phyloP scores from a whole-genome alignment of 2,329 filamentous ascomycete genomes.

The Huntiella omanensis region DNA sequence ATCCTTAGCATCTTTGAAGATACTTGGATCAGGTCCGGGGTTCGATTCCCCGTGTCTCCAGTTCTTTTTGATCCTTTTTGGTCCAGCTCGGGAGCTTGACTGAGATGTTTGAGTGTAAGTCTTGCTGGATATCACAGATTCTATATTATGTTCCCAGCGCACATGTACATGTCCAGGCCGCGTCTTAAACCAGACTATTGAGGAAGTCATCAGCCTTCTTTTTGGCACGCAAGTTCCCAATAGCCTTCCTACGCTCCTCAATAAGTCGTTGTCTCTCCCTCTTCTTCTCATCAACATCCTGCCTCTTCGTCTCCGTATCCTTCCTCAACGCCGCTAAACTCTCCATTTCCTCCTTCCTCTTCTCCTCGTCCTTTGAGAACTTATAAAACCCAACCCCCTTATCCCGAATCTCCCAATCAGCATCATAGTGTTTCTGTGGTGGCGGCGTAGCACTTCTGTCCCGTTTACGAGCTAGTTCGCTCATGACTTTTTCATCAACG shows the following conservation, averaged over 20 bases:
- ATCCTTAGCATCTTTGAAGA: conserved; percentile 8
- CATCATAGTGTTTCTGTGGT: conserved; percentile 68
- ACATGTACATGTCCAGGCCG: no score
- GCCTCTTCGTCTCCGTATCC: conserved; percentile 41
- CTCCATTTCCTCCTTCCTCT: conserved; percentile 53
- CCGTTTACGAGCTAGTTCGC: conserved; percentile 54
- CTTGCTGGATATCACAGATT: no score
- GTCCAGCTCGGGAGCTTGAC: background rate
- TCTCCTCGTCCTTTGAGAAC: conserved; percentile 60
- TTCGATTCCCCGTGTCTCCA: conserved; percentile 12
- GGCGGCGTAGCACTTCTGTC: conserved; percentile 69
- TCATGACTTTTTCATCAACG: conserved; percentile 55
- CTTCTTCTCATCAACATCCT: conserved; percentile 32
- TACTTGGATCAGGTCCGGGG: conserved; percentile 11
- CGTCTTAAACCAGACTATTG: conserved; percentile 22
- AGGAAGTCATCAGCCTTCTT: conserved; percentile 58
- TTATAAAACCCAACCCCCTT: conserved; percentile 86
- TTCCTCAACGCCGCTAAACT: conserved; percentile 46
- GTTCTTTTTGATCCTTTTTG: background rate
- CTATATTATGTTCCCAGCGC: background rate
- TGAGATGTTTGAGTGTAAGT: background rate
- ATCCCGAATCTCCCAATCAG: conserved; percentile 60
- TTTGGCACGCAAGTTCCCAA: conserved; percentile 42
- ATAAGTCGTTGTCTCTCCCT: conserved; percentile 41
- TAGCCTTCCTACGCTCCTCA: conserved; percentile 41